Conservation (phyloP, 768 basidiomycete genomes). For the Boletus sp. region DNA sequence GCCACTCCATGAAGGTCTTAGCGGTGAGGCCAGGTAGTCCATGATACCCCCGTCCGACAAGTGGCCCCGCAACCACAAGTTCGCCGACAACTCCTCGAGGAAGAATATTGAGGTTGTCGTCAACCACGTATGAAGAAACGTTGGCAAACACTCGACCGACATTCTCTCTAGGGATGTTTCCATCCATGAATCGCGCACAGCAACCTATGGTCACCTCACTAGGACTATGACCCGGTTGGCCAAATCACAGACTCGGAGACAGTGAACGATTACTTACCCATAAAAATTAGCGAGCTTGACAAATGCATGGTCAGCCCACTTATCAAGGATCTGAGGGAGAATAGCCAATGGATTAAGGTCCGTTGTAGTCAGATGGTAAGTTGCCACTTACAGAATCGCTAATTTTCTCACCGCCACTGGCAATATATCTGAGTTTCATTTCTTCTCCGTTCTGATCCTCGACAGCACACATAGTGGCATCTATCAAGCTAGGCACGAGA, state of each 20-base stretch:
- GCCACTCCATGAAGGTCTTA: conserved; percentile 47
- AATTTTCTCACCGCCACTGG: conserved; percentile 52
- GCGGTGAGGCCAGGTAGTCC: conserved; percentile 42
- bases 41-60: conserved; percentile 50
- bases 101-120: conserved; percentile 39
- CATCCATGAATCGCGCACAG: conserved; percentile 42
- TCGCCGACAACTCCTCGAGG: conserved; percentile 46
- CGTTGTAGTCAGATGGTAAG: background rate
- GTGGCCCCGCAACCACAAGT: conserved; percentile 46
- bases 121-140: conserved; percentile 39
- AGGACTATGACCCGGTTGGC: conserved; percentile 29
- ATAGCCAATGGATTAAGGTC: background rate
- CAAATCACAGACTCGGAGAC: background rate
- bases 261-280: conserved; percentile 28
- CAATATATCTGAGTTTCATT: conserved; percentile 41
- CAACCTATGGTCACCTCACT: conserved; percentile 54
- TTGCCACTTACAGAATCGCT: conserved; percentile 41
- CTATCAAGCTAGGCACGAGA: conserved; percentile 51
- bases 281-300: conserved; percentile 49
- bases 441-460: conserved; percentile 30
- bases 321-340: conserved; percentile 37
- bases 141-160: conserved; percentile 42
- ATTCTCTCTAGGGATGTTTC: conserved; percentile 39
- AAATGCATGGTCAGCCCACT: conserved; percentile 45
- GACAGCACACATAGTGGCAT: conserved; percentile 40